Evolutionary conservation across 108 stramenopile genomes (phyloP).

Genomic region (Cylindrotheca closterium): DNA sequence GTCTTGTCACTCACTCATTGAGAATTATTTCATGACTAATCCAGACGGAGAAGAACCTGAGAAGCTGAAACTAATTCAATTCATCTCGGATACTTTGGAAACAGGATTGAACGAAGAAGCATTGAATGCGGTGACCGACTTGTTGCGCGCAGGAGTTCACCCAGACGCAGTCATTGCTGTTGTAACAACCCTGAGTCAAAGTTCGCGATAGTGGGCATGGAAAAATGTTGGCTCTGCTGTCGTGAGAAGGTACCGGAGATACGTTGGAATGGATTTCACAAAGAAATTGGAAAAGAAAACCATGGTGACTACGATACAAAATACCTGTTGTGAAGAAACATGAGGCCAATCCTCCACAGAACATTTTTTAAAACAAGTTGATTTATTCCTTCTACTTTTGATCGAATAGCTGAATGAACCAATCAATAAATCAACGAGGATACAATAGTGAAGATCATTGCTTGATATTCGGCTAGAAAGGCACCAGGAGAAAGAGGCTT

Average conservation of each 20-base stretch:
- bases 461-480: too few species aligned
- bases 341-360: too few species aligned
- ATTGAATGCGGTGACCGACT: slow-evolving; percentile 31
- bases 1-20: too few species aligned
- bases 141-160: slow-evolving; percentile 27
- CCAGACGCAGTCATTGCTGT: slow-evolving; percentile 44
- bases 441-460: too few species aligned
- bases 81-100: slow-evolving; percentile 37
- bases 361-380: too few species aligned
- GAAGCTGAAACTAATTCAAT: slow-evolving; percentile 16
- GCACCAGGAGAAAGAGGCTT: too few species aligned
- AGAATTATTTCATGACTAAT: too few species aligned
- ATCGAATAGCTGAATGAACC: background rate
- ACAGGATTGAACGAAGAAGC: slow-evolving; percentile 36
- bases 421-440: background rate
- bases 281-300: background rate
- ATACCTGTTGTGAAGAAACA: background rate
- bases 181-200: slow-evolving; percentile 22
- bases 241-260: too few species aligned
- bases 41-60: too few species aligned
- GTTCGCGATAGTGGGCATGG: background rate
- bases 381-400: too few species aligned
- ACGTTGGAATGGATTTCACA: background rate
- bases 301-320: too few species aligned
- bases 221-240: background rate